These are phyloP conservation scores for Imleria badia DNA, from an alignment of 768 basidiomycete species.

Conservation along the genomic window DNA sequence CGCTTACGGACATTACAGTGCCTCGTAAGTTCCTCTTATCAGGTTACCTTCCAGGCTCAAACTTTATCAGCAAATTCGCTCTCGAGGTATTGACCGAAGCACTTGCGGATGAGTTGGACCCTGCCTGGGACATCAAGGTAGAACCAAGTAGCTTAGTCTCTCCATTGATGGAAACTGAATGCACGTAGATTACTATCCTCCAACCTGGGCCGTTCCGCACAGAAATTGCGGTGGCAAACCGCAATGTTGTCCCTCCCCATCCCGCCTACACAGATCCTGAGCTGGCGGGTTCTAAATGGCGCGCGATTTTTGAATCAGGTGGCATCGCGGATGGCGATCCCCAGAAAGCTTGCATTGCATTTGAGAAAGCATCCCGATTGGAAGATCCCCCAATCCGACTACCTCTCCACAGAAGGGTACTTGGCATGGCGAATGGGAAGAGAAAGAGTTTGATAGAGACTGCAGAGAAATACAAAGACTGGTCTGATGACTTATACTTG, in stretches of 20 bases:
- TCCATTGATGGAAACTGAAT: background rate
- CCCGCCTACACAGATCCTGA: constrained; percentile 18
- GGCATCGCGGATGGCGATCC: constrained; percentile 10
- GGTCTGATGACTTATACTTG: constrained; percentile 26
- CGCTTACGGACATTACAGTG: constrained; percentile 24
- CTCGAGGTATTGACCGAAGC: constrained; percentile 31
- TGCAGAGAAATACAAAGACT: constrained; percentile 20
- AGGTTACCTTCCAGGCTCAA: background rate
- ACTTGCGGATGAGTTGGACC: constrained; percentile 6
- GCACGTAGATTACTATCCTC: constrained; percentile 21
- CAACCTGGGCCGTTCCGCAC: constrained; percentile 22
- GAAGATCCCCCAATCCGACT: constrained; percentile 24
- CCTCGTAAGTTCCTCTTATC: constrained; percentile 18
- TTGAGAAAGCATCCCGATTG: constrained; percentile 18
- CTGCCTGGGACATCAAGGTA: constrained; percentile 24
- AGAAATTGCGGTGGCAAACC: background rate
- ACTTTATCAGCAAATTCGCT: constrained; percentile 18
- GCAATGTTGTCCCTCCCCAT: background rate
- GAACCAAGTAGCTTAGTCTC: background rate
- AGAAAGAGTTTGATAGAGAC: constrained; percentile 11
- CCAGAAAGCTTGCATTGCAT: constrained; percentile 20
- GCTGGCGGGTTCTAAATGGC: constrained; percentile 9
- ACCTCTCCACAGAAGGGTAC: constrained; percentile 11
- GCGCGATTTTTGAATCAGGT: background rate
- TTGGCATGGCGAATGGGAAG: constrained; percentile 8